Evolutionary conservation across 1,284 basidiomycete genomes (phyloP), one percentile per base, ranked within the genome.

Genomic region (Rhodotorula sp.): DNA sequence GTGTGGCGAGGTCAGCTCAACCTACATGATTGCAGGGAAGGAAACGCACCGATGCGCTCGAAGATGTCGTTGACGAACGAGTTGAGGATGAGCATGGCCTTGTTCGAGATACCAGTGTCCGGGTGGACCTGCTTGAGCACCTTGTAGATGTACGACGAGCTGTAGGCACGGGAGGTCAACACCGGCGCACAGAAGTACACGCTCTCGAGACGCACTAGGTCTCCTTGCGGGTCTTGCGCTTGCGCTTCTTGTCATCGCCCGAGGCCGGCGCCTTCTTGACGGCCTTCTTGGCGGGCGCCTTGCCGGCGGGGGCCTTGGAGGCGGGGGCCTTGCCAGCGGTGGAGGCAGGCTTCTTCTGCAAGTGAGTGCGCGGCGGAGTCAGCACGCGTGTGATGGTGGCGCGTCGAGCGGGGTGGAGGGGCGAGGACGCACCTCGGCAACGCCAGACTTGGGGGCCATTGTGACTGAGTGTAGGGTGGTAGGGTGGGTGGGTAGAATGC

Each of bases 91-190:
- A 91, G 89, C 94, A 97, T 97, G 56, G 93, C 94, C 86, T 96
- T 97, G 89, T 95, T 96, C 72, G 91, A 90, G 83, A 96, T 96
- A 88, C 94, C 94, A 75, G 92, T 84, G 81, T 84, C 75, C 36
- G 72, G 94, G 86, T 97, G 94, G 75, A 97, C 94, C 82, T 94
- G 91, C 84, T 90, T 93, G 75, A 93, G 85, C 77, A 93, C 91
- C 70, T 78, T 77, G 76, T 73, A 78, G 76, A 79, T 77, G 72
- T 79, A 79, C 55, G 78, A 68, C 19, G 74, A 76, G 73, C 32
- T 48, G 59, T 13, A 29, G 56, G 4, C 8, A 25, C 8, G 37
- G 7, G 27, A 19, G 6, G 56, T 58, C 56, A 58, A 37, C 4
- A 29, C 10, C 8, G 1, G 34, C 50, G 36, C 54, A 2, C 9